Conservation (phyloP, 1,139 yeast genomes). For the Debaryomyces fabryi region DNA sequence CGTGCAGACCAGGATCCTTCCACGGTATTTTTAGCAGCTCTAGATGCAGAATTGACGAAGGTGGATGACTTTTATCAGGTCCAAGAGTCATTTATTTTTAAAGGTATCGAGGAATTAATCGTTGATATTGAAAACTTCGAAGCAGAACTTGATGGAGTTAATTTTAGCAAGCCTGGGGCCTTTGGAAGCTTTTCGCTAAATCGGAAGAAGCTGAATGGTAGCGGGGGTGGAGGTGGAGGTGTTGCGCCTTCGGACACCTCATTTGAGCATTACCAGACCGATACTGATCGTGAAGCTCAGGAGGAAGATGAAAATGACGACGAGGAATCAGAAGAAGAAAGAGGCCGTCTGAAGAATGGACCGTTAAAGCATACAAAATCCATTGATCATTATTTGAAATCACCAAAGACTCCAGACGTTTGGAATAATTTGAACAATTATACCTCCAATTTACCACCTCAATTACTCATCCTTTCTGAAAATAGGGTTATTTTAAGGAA, state of each 20-base stretch:
- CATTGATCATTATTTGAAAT: constrained; percentile 41
- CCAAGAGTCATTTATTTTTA: constrained; percentile 53
- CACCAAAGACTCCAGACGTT: constrained; percentile 39
- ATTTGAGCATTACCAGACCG: constrained; percentile 21
- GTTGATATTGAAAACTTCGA: constrained; percentile 53
- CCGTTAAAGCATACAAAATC: constrained; percentile 31
- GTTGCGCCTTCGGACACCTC: constrained; percentile 23
- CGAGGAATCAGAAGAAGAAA: constrained; percentile 13
- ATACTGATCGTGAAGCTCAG: constrained; percentile 37
- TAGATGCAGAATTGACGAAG: constrained; percentile 58
- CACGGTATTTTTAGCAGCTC: constrained; percentile 51
- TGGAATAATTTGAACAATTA: constrained; percentile 35
- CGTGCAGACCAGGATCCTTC: constrained; percentile 27
- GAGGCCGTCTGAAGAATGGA: constrained; percentile 9
- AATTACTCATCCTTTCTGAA: constrained; percentile 43
- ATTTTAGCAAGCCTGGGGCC: background rate
- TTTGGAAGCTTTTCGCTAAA: constrained; percentile 9
- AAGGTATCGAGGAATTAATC: constrained; percentile 53
- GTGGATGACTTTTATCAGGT: constrained; percentile 61
- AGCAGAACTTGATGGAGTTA: constrained; percentile 25
- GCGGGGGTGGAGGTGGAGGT: constrained; percentile 10
- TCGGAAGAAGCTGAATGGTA: constrained; percentile 14
- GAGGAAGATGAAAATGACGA: constrained; percentile 16
- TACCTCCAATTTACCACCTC: constrained; percentile 39
- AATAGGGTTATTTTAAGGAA: constrained; percentile 57